Conservation (phyloP, 257 asterid species). For the Coffea eugenioides region DNA sequence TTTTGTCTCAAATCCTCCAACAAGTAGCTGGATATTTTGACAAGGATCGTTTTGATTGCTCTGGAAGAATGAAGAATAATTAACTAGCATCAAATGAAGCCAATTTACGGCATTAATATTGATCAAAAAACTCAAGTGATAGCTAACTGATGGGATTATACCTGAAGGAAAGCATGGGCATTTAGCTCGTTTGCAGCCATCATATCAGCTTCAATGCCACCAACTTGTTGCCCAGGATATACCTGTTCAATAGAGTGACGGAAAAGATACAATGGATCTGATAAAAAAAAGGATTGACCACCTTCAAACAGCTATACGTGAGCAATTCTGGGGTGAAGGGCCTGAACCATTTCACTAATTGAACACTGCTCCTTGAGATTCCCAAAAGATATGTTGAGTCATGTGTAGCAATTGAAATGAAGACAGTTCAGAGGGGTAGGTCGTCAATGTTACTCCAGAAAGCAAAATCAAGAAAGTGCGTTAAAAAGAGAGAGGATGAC, state of each 20-base stretch:
- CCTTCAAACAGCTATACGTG: background rate
- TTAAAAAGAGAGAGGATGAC: too few relatives aligned
- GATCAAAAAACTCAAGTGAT: background rate
- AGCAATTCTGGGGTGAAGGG: background rate
- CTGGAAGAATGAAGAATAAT: conserved; percentile 38
- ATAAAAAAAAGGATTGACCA: background rate
- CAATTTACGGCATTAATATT: background rate
- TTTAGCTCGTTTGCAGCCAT: conserved; percentile 96
- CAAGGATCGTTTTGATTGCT: conserved; percentile 43
- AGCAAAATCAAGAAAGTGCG: too few relatives aligned
- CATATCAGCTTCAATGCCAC: conserved; percentile 79
- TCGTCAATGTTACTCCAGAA: too few relatives aligned
- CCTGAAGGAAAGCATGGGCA: conserved; percentile 88
- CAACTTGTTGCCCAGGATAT: conserved; percentile 93
- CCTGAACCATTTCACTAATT: too few relatives aligned
- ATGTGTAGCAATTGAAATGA: background rate
- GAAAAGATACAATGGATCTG: conserved; percentile 1
- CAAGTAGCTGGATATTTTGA: conserved; percentile 68
- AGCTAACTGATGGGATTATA: conserved; percentile 23
- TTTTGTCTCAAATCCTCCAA: conserved; percentile 95
- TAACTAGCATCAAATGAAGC: conserved; percentile 5
- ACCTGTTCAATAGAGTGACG: conserved; percentile 52
- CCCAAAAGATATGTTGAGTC: too few relatives aligned
- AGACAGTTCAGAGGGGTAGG: background rate
- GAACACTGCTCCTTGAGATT: too few relatives aligned